Evolutionary conservation across 78 protist genomes (phyloP).

Genomic region (Goniomonas avonlea): DNA sequence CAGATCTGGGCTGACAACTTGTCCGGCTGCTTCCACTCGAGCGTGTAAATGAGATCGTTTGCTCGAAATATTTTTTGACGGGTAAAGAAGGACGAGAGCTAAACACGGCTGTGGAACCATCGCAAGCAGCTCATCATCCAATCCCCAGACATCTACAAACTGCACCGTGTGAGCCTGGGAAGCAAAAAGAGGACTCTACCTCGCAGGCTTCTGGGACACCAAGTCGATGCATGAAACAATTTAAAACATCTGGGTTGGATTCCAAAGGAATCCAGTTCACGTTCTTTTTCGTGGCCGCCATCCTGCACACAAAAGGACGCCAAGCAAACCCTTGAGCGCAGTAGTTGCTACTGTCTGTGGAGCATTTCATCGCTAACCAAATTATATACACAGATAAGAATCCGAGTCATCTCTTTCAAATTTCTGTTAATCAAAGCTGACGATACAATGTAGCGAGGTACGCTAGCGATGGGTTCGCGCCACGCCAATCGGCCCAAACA

Average conservation of each 20-base stretch:
- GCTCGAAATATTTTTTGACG: not conserved
- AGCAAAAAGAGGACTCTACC: too few relatives aligned
- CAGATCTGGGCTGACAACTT: not conserved
- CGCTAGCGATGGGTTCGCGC: too few relatives aligned
- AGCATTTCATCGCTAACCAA: not conserved
- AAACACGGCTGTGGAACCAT: not conserved
- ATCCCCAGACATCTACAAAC: not conserved
- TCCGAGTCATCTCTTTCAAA: not conserved
- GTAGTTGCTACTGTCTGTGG: not conserved
- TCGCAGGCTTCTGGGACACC: not conserved
- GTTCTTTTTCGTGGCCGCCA: not conserved
- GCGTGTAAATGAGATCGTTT: not conserved
- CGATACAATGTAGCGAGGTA: too few relatives aligned
- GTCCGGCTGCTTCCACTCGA: not conserved
- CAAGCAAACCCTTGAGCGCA: conserved; percentile 3
- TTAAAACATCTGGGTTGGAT: not conserved
- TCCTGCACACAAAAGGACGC: not conserved
- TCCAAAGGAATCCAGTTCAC: not conserved
- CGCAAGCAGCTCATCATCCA: not conserved
- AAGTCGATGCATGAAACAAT: not conserved
- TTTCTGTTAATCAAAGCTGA: too few relatives aligned
- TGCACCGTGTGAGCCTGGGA: too few relatives aligned
- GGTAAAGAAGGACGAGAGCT: not conserved
- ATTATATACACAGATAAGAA: not conserved
- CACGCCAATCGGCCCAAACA: too few relatives aligned